Base-by-base conservation (phyloP, 1,139 yeast genomes). In the Taiozyma sp. region DNA sequence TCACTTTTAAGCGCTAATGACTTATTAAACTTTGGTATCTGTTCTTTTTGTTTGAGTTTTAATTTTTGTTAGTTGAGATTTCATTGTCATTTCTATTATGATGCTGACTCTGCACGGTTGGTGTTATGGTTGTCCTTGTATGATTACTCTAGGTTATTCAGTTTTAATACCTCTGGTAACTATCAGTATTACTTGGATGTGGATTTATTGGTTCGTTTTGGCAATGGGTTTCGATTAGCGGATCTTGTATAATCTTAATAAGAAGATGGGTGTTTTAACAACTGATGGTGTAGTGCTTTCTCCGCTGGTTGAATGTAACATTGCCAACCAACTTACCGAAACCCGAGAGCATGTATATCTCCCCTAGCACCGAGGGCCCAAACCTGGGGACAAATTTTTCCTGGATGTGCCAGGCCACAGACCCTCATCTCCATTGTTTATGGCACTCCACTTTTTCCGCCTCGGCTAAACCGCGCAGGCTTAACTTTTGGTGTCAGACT, bases 1-100 rank as follows among this genome's bases (percentile, higher is more conserved):
- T 81, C 85, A 81, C 82, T 88, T 77, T 81, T 85, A 70, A 30
- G 43, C 19, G 35, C 43, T 19, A 16, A 42, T 30, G 24, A 40
- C 40, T 42, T 39, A 41, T 14, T 9, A 39, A 22, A 43, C 34
- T 47, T 30, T 29, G 45, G 45, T 39, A 40, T 32, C 39, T 42
- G 4, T 37, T 32, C 42, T 42, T 44, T 44, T 42, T 44, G 42
- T 49, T 50, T 29, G 30, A 45, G 44, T 46, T 39, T 43, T 37
- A 40, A 39, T 19, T 37, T 37, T 19, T 37, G 24, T 37, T 37
- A 7, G 13, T 37, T 37, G 6, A 37, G 19, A 37, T 37, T 37
- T 37, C 41, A 19, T 37, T 37, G 24, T 37, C 41, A 37, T 16
- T 19, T 37, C 41, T 37, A 37, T 37, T 37, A 37, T 37, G 41